These are phyloP conservation scores for Clonostachys rhizophaga DNA, from an alignment of 2,329 filamentous ascomycete genomes.

Conservation along the genomic window DNA sequence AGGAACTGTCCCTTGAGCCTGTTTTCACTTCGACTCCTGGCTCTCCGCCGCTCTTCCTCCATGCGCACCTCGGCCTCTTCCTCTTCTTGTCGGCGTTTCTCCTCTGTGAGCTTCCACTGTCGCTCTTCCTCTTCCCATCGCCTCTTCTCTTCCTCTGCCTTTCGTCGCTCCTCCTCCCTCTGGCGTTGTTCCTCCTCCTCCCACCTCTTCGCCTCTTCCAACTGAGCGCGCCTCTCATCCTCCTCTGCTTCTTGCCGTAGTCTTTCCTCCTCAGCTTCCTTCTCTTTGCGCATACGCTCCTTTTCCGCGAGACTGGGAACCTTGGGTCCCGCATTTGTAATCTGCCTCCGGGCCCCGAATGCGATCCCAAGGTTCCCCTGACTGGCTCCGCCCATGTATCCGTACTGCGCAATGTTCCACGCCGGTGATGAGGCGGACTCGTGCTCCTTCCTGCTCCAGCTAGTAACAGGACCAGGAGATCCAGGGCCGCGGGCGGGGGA, in stretches of 20 bases:
- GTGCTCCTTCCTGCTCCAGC: conserved; percentile 84
- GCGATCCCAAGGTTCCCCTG: conserved; percentile 92
- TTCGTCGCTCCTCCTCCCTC: conserved; percentile 55
- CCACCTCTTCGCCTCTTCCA: conserved; percentile 64
- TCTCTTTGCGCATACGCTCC: conserved; percentile 59
- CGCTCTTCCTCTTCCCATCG: conserved; percentile 74
- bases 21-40: conserved; percentile 59
- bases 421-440: conserved; percentile 79
- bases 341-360: conserved; percentile 88
- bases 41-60: conserved; percentile 60
- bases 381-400: conserved; percentile 95
- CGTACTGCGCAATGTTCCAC: conserved; percentile 98
- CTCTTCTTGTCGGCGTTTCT: conserved; percentile 67
- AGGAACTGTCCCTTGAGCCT: conserved; percentile 78
- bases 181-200: conserved; percentile 58
- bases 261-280: conserved; percentile 46
- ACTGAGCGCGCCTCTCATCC: conserved; percentile 57
- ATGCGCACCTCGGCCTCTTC: conserved; percentile 65
- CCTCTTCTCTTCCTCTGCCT: conserved; percentile 63
- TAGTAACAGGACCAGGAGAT: conserved; percentile 62
- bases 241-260: conserved; percentile 40
- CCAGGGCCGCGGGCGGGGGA: conserved; percentile 41
- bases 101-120: conserved; percentile 74
- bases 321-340: conserved; percentile 74
- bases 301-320: conserved; percentile 84